Evolutionary conservation across 106 monocot species (phyloP).

Genomic region (Vanilla planifolia): DNA sequence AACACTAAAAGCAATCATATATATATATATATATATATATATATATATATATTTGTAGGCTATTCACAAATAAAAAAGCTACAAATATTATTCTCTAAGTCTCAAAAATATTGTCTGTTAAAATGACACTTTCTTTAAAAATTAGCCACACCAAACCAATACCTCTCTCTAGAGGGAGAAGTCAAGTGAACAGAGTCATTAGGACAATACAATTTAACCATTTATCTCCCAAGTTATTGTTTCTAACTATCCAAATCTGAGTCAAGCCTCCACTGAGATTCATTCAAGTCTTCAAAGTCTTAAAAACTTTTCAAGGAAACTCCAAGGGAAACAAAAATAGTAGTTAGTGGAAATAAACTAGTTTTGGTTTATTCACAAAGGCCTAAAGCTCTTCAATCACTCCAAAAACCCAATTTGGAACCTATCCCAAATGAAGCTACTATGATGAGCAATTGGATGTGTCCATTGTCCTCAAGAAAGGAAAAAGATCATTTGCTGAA

Average conservation of each 20-base stretch:
- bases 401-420: too few relatives aligned
- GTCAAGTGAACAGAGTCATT: background rate
- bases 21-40: too few relatives aligned
- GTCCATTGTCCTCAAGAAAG: background rate
- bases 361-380: background rate
- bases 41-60: background rate
- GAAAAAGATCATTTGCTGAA: background rate
- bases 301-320: background rate
- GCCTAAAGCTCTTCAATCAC: too few relatives aligned
- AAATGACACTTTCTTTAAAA: background rate
- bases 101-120: background rate
- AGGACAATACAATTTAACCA: background rate
- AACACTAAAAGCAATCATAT: background rate
- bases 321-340: background rate
- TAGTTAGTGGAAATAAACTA: background rate
- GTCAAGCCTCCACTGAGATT: background rate
- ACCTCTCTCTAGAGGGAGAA: background rate
- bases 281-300: background rate
- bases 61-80: background rate
- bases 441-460: too few relatives aligned
- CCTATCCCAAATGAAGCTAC: too few relatives aligned
- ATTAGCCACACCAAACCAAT: too few relatives aligned
- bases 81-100: background rate
- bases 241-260: too few relatives aligned
- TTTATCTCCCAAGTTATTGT: background rate